Base-by-base conservation (phyloP, 2,329 filamentous ascomycete genomes). In the Escovopsis sp. region DNA sequence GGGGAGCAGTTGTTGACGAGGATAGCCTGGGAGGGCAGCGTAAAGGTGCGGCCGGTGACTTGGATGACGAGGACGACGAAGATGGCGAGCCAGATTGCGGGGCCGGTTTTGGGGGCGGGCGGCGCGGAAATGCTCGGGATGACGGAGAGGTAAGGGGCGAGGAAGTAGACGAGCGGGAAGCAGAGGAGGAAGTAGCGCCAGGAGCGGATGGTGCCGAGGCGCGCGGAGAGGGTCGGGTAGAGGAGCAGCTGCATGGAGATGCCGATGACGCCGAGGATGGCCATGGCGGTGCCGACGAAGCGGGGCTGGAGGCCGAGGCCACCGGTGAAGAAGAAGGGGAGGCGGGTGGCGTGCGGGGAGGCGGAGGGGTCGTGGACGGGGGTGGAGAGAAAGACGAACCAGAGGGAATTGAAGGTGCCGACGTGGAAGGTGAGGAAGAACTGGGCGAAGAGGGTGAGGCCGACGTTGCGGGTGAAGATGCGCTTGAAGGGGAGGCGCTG, bases 301-400 rank as follows among this genome's bases (percentile, higher is more conserved):
- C 70, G 66, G 0, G 81, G 76, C 1, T 72, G 70, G 35, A 90
- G 67, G n/a, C 80, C 80, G 0, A 90, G 63, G 2, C 84, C 84
- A 19, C 83, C 81, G 1, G 76, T 74, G 49, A 86, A 86, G 41
- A 67, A 56, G 48, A 79, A 72, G 0, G 74, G 66, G 38, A 69
- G 55, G 41, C 54, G 44, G 2, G 41, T 41, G n/a, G 53, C 45
- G 21, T 52, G 49, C 1, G 51, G 42, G 1, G 56, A 55, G 1
- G 53, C 43, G 10, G 45, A 28, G 0, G 65, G 61, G 45, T 65
- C 55, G 41, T 63, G 72, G 4, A 77, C 74, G 0, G 79, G 76
- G 0, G 79, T 80, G 1, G 81, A 83, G 31, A 87, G 65, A 54
- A 87, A 86, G 34, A 84, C 66, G 41, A 82, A 81, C 62, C 77